Conservation (phyloP, 306 rosid genomes). For the Pyrus pyrifolia region DNA sequence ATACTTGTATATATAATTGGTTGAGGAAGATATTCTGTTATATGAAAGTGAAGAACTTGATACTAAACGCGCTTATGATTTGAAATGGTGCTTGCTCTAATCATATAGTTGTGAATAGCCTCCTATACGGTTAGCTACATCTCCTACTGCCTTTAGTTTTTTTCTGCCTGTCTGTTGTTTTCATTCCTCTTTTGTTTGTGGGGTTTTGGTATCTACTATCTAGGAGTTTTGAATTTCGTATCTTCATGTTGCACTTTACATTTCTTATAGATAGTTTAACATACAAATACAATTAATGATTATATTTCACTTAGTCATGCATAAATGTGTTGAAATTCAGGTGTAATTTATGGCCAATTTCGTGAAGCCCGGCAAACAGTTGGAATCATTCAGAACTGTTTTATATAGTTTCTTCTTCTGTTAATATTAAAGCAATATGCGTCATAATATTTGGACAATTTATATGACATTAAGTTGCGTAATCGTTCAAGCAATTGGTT, state of each 20-base stretch:
- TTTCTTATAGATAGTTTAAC: too few species aligned
- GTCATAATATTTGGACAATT: background rate
- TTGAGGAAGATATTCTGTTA: background rate
- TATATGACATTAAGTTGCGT: background rate
- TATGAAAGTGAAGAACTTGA: background rate
- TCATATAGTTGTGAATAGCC: background rate
- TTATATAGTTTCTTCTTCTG: background rate
- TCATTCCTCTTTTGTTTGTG: too few species aligned
- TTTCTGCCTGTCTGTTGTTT: too few species aligned
- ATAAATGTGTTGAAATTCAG: background rate
- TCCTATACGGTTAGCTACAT: background rate
- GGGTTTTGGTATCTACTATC: too few species aligned
- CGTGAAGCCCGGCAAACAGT: background rate
- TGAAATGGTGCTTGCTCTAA: background rate
- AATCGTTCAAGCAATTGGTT: background rate
- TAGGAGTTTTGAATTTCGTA: too few species aligned
- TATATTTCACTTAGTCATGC: background rate
- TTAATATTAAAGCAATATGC: background rate
- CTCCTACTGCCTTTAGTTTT: too few species aligned
- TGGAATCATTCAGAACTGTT: background rate
- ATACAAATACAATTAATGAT: background rate
- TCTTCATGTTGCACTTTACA: too few species aligned
- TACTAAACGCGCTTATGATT: background rate
- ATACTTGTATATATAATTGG: background rate
- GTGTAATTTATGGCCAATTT: background rate